Evolutionary conservation across 2,329 filamentous ascomycete species (phyloP).

Genomic region (Pyricularia grisea): DNA sequence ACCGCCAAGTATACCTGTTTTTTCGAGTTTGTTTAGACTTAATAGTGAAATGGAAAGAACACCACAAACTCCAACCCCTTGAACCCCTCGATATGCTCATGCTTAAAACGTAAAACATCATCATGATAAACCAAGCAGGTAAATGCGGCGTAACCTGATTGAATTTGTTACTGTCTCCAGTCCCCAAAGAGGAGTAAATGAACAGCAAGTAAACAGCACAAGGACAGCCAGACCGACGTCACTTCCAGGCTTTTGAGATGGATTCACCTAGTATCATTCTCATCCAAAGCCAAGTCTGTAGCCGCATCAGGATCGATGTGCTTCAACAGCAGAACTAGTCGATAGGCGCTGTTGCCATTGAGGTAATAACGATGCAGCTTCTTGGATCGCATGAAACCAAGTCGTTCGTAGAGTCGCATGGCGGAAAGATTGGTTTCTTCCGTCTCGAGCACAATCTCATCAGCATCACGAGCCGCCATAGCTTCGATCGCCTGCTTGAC

Average conservation of each 20-base stretch:
- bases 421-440: slow-evolving; percentile 87
- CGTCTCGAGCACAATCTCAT: slow-evolving; percentile 93
- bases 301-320: slow-evolving; percentile 29
- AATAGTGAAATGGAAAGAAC: neutral
- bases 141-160: neutral
- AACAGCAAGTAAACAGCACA: no score
- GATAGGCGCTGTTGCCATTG: slow-evolving; percentile 91
- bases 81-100: neutral
- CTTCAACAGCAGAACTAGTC: slow-evolving; percentile 74
- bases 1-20: neutral
- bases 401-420: slow-evolving; percentile 83
- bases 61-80: neutral
- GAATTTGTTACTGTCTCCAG: neutral
- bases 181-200: neutral
- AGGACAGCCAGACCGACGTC: no score
- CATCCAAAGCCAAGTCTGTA: slow-evolving; percentile 24
- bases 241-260: no score
- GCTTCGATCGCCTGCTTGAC: slow-evolving; percentile 87
- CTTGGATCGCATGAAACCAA: slow-evolving; percentile 89
- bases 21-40: neutral
- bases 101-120: neutral
- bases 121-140: neutral
- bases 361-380: slow-evolving; percentile 91
- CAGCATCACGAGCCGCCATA: slow-evolving; percentile 75
- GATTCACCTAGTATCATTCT: slow-evolving; percentile 10